Evolutionary conservation across 148 eudicot genomes (phyloP).

Genomic region (Linanthus parryae): DNA sequence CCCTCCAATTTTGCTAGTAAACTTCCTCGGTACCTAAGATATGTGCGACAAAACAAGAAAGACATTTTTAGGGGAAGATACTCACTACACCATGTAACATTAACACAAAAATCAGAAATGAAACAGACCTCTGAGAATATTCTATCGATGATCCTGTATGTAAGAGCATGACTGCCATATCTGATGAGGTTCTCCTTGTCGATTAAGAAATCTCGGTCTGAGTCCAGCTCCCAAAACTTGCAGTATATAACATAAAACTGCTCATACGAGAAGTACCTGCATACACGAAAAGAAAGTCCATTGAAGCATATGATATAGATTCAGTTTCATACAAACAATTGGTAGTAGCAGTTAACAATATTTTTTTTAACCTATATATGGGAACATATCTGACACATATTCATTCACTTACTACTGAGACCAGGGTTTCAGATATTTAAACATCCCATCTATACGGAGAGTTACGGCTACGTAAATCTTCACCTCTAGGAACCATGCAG

Average conservation of each 20-base stretch:
- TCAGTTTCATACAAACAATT: no score
- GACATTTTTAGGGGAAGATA: background rate
- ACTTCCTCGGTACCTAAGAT: conserved; percentile 13
- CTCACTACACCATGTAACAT: background rate
- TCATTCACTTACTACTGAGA: no score
- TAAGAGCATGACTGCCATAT: conserved; percentile 21
- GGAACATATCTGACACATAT: no score
- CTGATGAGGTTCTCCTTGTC: conserved; percentile 22
- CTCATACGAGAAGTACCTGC: conserved; percentile 18
- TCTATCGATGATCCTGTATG: conserved; percentile 18
- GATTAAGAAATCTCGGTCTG: conserved; percentile 19
- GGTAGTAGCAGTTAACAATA: no score
- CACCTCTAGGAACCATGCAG: no score
- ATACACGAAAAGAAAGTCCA: background rate
- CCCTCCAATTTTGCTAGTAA: conserved; percentile 16
- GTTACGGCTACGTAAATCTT: no score
- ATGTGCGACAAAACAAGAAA: conserved; percentile 1
- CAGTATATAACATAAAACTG: conserved; percentile 21
- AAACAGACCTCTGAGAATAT: conserved; percentile 18
- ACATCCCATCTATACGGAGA: no score
- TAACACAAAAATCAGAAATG: background rate
- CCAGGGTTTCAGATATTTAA: no score
- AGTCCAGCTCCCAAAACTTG: conserved; percentile 22
- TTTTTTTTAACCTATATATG: no score
- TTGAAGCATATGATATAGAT: background rate